phyloP scores from a whole-genome alignment of 2,329 filamentous ascomycete genomes.

The Myotisia sp. region DNA sequence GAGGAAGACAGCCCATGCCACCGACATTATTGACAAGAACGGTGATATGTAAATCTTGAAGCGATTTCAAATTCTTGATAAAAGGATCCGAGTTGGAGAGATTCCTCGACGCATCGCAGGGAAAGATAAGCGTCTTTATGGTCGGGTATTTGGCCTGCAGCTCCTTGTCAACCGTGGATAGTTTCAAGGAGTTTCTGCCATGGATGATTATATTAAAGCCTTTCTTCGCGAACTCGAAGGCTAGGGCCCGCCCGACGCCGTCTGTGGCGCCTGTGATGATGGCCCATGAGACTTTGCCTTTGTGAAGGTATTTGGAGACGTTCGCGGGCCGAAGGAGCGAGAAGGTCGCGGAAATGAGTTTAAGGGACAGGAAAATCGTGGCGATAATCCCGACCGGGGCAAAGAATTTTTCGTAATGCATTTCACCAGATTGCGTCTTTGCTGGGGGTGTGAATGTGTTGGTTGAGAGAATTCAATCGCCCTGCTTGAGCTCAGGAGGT shows the following conservation, averaged over 20 bases:
- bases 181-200: slow-evolving; percentile 39
- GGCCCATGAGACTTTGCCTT: slow-evolving; percentile 27
- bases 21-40: slow-evolving; percentile 46
- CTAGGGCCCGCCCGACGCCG: slow-evolving; percentile 41
- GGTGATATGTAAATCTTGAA: slow-evolving; percentile 33
- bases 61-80: slow-evolving; percentile 14
- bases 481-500: too few species aligned
- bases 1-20: slow-evolving; percentile 18
- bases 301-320: slow-evolving; percentile 12
- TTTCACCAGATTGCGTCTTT: too few species aligned
- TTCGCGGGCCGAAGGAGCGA: slow-evolving; percentile 13
- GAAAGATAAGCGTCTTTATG: slow-evolving; percentile 26
- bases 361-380: slow-evolving; percentile 6
- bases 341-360: slow-evolving; percentile 6
- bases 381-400: slow-evolving; percentile 6
- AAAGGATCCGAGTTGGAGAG: slow-evolving; percentile 11
- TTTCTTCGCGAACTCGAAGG: slow-evolving; percentile 35
- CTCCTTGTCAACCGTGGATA: slow-evolving; percentile 28
- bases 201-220: slow-evolving; percentile 47
- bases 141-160: slow-evolving; percentile 30
- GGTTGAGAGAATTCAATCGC: too few species aligned
- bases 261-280: slow-evolving; percentile 42
- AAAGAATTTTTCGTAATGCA: slow-evolving; percentile 1
- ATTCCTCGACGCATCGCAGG: slow-evolving; percentile 31
- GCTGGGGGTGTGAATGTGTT: too few species aligned